Evolutionary conservation across 2,329 filamentous ascomycete genomes (phyloP).

Genomic region (Fusarium sp.): DNA sequence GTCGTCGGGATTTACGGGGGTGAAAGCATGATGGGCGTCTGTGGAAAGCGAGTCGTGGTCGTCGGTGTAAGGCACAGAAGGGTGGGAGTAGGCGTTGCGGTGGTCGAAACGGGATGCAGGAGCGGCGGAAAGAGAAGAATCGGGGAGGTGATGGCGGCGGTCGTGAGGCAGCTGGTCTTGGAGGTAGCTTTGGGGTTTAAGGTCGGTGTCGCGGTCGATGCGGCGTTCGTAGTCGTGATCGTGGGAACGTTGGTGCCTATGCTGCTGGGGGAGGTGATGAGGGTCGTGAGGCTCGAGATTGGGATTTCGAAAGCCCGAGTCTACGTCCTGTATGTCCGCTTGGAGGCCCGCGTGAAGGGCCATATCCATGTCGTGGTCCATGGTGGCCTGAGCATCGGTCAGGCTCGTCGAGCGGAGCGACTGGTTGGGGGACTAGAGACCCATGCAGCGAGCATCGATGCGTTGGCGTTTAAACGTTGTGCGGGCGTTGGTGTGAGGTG

Average conservation of each 20-base stretch:
- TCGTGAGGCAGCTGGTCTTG: conserved; percentile 46
- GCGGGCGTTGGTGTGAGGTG: conserved; percentile 54
- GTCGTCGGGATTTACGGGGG: conserved; percentile 67
- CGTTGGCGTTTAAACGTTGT: conserved; percentile 57
- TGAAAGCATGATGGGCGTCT: conserved; percentile 57
- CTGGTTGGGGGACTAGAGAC: conserved; percentile 59
- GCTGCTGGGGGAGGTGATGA: conserved; percentile 51
- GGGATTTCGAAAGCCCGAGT: conserved; percentile 42
- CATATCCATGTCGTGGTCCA: conserved; percentile 61
- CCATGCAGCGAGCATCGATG: conserved; percentile 65
- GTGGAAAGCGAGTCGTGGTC: conserved; percentile 42
- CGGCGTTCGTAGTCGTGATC: conserved; percentile 51
- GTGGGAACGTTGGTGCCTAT: conserved; percentile 50
- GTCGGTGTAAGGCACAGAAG: conserved; percentile 47
- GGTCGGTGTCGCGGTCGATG: conserved; percentile 37
- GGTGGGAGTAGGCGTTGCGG: conserved; percentile 42
- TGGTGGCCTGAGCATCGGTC: conserved; percentile 64
- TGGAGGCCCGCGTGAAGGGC: conserved; percentile 53
- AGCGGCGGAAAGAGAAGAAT: conserved; percentile 42
- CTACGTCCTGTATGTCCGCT: conserved; percentile 47
- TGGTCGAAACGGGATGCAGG: conserved; percentile 34
- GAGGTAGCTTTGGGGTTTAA: conserved; percentile 40
- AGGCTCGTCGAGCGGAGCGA: conserved; percentile 60
- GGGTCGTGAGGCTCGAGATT: conserved; percentile 46
- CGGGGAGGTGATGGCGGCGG: conserved; percentile 36